Evolutionary conservation across 2,329 filamentous ascomycete genomes (phyloP).

Genomic region (Volutella citrinella): DNA sequence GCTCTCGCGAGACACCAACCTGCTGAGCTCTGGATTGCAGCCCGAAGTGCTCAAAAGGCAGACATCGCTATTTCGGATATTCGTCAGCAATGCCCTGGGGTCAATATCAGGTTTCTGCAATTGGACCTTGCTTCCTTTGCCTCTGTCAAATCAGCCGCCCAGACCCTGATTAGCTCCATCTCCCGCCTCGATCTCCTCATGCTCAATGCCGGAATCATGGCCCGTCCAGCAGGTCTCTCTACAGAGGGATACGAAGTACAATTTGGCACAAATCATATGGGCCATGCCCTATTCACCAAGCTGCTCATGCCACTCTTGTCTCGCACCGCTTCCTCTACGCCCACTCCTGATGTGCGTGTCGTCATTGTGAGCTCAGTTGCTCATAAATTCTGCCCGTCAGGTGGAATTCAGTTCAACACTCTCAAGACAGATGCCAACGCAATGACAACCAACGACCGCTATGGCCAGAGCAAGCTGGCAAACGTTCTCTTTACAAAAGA

Average conservation of each 20-base stretch:
- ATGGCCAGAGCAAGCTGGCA: conserved; percentile 10
- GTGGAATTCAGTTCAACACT: conserved; percentile 5
- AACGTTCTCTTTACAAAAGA: conserved; percentile 1
- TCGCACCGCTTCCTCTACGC: conserved; percentile 12
- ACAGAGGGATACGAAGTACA: conserved; percentile 29
- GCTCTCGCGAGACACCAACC: conserved; percentile 1
- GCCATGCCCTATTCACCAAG: conserved; percentile 23
- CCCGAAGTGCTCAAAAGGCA: not conserved
- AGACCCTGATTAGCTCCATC: conserved; percentile 6
- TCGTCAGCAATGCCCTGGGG: not conserved
- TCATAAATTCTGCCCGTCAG: conserved; percentile 1
- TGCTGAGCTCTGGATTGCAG: conserved; percentile 3
- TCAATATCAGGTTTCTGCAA: not conserved
- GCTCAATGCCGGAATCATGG: conserved; percentile 25
- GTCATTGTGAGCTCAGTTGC: conserved; percentile 5
- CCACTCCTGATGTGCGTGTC: conserved; percentile 1
- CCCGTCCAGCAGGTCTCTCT: conserved; percentile 20
- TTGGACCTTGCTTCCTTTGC: conserved; percentile 12
- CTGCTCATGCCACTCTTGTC: conserved; percentile 23
- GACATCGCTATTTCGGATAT: conserved; percentile 1
- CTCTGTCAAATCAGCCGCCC: conserved; percentile 12
- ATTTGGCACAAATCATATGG: conserved; percentile 30
- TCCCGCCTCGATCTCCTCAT: conserved; percentile 30
- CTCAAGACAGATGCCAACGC: conserved; percentile 2
- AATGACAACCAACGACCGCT: not conserved